phyloP scores from a whole-genome alignment of 2,329 filamentous ascomycete genomes.

The Penicillium brasilianum region DNA sequence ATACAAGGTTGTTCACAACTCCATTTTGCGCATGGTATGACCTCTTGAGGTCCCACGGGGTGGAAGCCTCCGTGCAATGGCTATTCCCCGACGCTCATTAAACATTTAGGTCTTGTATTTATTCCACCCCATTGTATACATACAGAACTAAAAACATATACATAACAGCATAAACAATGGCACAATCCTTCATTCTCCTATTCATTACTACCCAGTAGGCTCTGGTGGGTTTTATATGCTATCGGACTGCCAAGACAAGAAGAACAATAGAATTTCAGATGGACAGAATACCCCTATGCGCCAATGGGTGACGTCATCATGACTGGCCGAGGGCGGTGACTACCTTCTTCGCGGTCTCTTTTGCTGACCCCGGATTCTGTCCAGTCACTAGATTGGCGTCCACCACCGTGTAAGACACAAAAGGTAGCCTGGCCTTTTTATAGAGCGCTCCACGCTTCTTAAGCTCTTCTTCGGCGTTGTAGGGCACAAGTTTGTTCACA shows the following conservation, averaged over 20 bases:
- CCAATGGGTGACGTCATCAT: neutral
- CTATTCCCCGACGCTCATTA: neutral
- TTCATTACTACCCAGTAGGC: neutral
- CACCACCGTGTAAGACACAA: constrained; percentile 22
- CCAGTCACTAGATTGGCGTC: constrained; percentile 20
- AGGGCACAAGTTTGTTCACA: constrained; percentile 18
- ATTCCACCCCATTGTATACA: neutral
- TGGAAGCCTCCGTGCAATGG: neutral
- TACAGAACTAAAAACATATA: neutral
- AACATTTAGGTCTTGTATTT: neutral
- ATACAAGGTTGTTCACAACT: neutral
- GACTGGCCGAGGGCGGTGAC: constrained; percentile 12
- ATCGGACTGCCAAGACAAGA: neutral
- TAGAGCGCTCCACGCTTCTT: constrained; percentile 20
- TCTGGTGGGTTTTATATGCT: neutral
- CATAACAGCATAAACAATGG: neutral
- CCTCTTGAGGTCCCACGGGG: neutral
- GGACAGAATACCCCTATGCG: neutral
- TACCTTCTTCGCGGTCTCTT: constrained; percentile 21
- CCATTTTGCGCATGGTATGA: neutral
- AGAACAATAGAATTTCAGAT: neutral
- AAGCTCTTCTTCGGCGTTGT: constrained; percentile 16
- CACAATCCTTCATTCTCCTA: neutral
- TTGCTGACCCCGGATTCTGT: constrained; percentile 21
- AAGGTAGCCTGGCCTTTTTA: constrained; percentile 15